Base-by-base conservation (phyloP, 495 filamentous ascomycete species). In the Aspergillus sparsus region DNA sequence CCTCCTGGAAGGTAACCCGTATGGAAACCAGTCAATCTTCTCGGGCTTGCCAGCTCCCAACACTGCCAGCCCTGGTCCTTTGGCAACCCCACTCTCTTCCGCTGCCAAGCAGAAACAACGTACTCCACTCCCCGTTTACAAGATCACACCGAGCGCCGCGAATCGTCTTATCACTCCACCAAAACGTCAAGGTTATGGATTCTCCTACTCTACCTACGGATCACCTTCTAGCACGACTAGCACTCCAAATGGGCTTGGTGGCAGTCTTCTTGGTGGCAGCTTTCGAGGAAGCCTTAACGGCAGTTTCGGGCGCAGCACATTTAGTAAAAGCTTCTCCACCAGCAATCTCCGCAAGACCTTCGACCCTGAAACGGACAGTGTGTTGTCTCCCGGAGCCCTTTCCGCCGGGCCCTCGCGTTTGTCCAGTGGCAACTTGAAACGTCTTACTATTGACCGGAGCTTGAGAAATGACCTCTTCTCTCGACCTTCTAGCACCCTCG, bases 161-260 rank as follows among this genome's bases (percentile, higher is more conserved):
- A 86, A 89, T 36, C 85, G 90, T 31, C 82, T 92, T 21, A 78
- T 87, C 31, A 97, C 93, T 3, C 94, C 94, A 4, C 88, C 90
- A 56, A 91, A 88, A 68, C 79, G 82, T 53, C 81, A 83, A 49
- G 89, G 89, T 3, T 97, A 87, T 70, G 92, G 92, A 7, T 95
- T 96, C 73, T 89, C 87, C 7, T 96, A 95, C 71, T 95, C 91
- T 56, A 90, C 85, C 31, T 96, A 94, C 66, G 90, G 89, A 31
- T 92, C 89, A 8, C 92, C 92, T 4, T 82, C 83, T 37, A 93
- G 87, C 71, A 82, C 83, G 12, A 82, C 80, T 15, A 89, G 87
- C 72, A 90, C 91, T 36, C 86, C 89, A 16, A 84, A 83, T 34
- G 82, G 83, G 3, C 76, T 88, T 35, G 82, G 84, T 49, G 83